Conservation (phyloP, 2,329 filamentous ascomycete genomes). For the Plenodomus lindquistii region DNA sequence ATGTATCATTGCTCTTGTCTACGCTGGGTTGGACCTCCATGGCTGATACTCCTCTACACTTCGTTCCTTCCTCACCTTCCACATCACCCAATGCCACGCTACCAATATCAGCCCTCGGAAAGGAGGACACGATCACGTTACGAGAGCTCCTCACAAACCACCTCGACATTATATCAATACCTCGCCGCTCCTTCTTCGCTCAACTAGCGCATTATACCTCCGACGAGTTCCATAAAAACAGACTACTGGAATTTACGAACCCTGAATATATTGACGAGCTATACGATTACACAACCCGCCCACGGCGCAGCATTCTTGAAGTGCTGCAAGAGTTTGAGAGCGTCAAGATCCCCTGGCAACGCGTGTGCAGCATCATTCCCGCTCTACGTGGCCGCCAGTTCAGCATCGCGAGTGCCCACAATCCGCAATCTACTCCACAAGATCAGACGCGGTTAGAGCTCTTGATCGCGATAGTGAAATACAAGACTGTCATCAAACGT, state of each 20-base stretch:
- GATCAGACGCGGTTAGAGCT: slow-evolving; percentile 65
- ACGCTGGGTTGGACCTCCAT: slow-evolving; percentile 77
- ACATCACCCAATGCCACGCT: slow-evolving; percentile 43
- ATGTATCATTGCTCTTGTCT: slow-evolving; percentile 77
- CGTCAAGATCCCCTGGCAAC: slow-evolving; percentile 77
- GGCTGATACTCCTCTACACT: slow-evolving; percentile 70
- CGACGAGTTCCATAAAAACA: slow-evolving; percentile 74
- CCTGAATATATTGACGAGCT: slow-evolving; percentile 85
- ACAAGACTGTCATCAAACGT: slow-evolving; percentile 82
- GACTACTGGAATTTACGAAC: slow-evolving; percentile 80
- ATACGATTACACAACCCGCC: slow-evolving; percentile 92
- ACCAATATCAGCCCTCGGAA: slow-evolving; percentile 46
- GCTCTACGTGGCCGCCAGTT: slow-evolving; percentile 87
- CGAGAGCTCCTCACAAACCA: slow-evolving; percentile 78
- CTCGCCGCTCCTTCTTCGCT: slow-evolving; percentile 82
- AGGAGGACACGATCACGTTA: slow-evolving; percentile 60
- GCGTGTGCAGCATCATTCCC: slow-evolving; percentile 75
- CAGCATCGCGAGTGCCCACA: slow-evolving; percentile 80
- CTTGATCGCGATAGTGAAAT: slow-evolving; percentile 86
- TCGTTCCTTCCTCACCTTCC: slow-evolving; percentile 47
- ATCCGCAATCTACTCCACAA: slow-evolving; percentile 5
- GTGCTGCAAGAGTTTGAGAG: slow-evolving; percentile 87
- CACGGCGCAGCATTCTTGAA: slow-evolving; percentile 87
- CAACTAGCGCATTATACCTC: slow-evolving; percentile 75
- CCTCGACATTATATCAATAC: slow-evolving; percentile 87